Percentiles rank a stretch among this genome's conserved stretches.
Conservation (phyloP, 2,329 filamentous ascomycete genomes). For the Aspergillus luchuensis region DNA sequence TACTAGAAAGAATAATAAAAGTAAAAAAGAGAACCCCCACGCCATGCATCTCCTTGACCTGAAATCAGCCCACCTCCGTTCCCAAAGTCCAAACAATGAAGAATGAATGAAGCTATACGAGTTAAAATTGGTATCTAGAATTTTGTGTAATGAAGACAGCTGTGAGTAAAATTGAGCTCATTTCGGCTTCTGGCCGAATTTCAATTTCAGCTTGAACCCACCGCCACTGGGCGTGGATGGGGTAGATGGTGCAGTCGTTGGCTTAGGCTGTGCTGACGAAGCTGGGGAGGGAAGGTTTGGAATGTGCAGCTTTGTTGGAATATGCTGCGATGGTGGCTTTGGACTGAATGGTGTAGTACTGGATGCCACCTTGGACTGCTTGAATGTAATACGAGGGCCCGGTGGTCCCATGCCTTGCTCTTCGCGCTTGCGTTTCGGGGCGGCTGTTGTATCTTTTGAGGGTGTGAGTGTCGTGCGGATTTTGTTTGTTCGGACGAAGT, state of each 20-base stretch:
- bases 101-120: conserved; percentile 8
- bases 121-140: conserved; percentile 8
- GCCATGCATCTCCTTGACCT: conserved; percentile 21
- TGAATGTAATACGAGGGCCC: conserved; percentile 45
- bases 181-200: conserved; percentile 39
- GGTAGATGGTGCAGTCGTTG: conserved; percentile 31
- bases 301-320: conserved; percentile 40
- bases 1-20: conserved; percentile 8
- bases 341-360: conserved; percentile 30
- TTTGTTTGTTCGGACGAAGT: conserved; percentile 44
- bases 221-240: conserved; percentile 37
- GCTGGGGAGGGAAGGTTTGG: conserved; percentile 34
- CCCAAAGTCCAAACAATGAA: conserved; percentile 13
- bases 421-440: conserved; percentile 44
- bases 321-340: conserved; percentile 21
- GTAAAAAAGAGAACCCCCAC: conserved; percentile 17
- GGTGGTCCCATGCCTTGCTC: conserved; percentile 38
- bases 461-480: conserved; percentile 41
- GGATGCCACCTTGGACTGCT: conserved; percentile 39
- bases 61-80: conserved; percentile 9
- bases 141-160: conserved; percentile 2
- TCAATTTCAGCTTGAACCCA: conserved; percentile 48
- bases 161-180: conserved; percentile 15
- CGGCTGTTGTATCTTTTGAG: conserved; percentile 29
- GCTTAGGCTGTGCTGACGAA: conserved; percentile 30